These are phyloP conservation scores for Dictyostelium intermedium DNA, from an alignment of 78 protist species.

Conservation along the genomic window DNA sequence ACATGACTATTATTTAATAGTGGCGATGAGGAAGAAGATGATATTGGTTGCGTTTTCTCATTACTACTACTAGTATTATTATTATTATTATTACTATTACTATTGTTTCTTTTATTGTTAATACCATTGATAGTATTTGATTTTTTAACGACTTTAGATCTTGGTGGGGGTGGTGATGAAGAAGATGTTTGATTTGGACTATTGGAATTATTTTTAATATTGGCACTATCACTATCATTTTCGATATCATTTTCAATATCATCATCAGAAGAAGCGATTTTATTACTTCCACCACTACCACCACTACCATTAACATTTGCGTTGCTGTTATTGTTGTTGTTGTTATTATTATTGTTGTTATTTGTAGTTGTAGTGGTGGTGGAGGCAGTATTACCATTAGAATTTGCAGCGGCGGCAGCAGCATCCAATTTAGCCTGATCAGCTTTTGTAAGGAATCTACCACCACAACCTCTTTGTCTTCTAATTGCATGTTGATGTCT, in stretches of 20 bases:
- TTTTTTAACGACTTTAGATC: not conserved
- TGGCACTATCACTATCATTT: not conserved
- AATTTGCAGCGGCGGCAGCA: not conserved
- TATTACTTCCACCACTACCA: not conserved
- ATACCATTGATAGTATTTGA: not conserved
- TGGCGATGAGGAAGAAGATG: not conserved
- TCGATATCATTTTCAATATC: not conserved
- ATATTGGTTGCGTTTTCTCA: not conserved
- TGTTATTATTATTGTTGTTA: not conserved
- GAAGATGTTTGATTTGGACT: not conserved
- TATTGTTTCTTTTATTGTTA: not conserved
- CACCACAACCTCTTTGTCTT: conserved; percentile 89
- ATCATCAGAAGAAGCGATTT: not conserved
- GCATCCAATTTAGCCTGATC: conserved; percentile 4
- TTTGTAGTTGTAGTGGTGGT: not conserved
- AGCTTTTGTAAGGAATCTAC: conserved; percentile 77
- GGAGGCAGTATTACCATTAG: not conserved
- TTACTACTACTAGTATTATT: not conserved
- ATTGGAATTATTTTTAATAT: not conserved
- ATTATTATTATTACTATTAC: not conserved
- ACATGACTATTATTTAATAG: not conserved
- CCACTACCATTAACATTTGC: not conserved
- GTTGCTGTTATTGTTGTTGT: not conserved
- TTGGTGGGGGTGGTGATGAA: not conserved
- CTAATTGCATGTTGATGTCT: conserved; percentile 90